These are phyloP conservation scores for Leccinum pachyderme DNA, from an alignment of 1,284 basidiomycete species.

Conservation along the genomic window DNA sequence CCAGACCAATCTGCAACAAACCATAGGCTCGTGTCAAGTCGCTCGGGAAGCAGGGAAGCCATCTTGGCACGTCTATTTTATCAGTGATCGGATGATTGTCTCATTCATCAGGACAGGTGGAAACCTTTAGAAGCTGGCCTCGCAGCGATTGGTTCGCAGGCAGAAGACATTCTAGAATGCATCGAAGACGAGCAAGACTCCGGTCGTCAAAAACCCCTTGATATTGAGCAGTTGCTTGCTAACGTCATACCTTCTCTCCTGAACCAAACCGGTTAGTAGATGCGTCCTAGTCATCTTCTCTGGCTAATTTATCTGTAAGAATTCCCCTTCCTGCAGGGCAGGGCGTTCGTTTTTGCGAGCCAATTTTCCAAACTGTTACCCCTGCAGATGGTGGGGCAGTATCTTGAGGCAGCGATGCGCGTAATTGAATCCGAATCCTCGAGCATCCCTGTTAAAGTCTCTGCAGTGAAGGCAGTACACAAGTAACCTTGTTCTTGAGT, in stretches of 20 bases:
- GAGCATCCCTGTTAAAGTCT: slow-evolving; percentile 86
- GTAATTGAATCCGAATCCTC: slow-evolving; percentile 76
- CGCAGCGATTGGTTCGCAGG: slow-evolving; percentile 81
- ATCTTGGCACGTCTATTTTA: slow-evolving; percentile 47
- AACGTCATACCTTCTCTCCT: slow-evolving; percentile 81
- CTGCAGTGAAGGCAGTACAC: slow-evolving; percentile 87
- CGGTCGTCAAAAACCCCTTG: slow-evolving; percentile 64
- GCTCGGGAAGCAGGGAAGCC: slow-evolving; percentile 48
- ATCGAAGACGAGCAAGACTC: slow-evolving; percentile 72
- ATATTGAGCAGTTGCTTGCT: slow-evolving; percentile 74
- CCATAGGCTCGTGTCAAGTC: slow-evolving; percentile 54
- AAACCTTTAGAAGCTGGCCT: slow-evolving; percentile 83
- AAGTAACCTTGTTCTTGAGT: slow-evolving; percentile 55
- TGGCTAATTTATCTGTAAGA: slow-evolving; percentile 43
- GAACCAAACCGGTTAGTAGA: slow-evolving; percentile 52
- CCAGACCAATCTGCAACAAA: slow-evolving; percentile 55
- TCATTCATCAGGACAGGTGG: slow-evolving; percentile 61
- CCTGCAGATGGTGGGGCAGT: slow-evolving; percentile 70
- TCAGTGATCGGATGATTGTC: neutral
- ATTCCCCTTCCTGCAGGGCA: slow-evolving; percentile 88
- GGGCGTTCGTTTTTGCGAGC: slow-evolving; percentile 93
- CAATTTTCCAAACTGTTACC: slow-evolving; percentile 82
- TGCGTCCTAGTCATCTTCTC: neutral
- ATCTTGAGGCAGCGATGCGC: slow-evolving; percentile 82
- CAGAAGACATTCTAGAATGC: slow-evolving; percentile 74